Evolutionary conservation across 371 early-diverging fungal species (phyloP).

Genomic region (Mortierella sp.): DNA sequence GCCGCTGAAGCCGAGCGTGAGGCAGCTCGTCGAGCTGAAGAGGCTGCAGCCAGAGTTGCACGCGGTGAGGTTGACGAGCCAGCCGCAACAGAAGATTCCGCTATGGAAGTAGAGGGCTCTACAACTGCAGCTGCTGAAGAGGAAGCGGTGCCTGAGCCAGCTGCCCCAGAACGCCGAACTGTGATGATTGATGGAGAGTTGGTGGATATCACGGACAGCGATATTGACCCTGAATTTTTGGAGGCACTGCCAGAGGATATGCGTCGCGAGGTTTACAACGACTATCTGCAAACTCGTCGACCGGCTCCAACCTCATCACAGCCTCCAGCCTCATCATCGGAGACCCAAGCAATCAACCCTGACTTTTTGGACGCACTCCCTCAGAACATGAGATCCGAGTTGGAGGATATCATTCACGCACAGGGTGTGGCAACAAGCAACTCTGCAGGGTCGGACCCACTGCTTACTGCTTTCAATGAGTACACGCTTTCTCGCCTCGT

Average conservation of each 20-base stretch:
- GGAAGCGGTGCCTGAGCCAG: constrained; percentile 58
- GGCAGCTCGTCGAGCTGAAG: constrained; percentile 28
- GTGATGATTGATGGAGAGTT: constrained; percentile 78
- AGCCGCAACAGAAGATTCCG: constrained; percentile 48
- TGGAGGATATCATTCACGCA: constrained; percentile 71
- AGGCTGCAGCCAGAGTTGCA: constrained; percentile 41
- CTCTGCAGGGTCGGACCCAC: constrained; percentile 11
- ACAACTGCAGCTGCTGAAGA: constrained; percentile 23
- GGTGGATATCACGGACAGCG: constrained; percentile 94
- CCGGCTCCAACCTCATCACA: constrained; percentile 38
- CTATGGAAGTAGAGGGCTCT: constrained; percentile 60
- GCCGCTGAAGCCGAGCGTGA: constrained; percentile 41
- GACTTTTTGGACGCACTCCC: constrained; percentile 89
- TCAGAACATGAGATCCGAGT: constrained; percentile 83
- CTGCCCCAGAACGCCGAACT: constrained; percentile 37
- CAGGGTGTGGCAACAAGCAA: constrained; percentile 57
- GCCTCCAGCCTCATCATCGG: constrained; percentile 8
- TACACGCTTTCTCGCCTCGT: constrained; percentile 28
- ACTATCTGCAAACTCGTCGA: constrained; percentile 74
- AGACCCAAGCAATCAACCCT: constrained; percentile 63
- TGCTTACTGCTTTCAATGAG: constrained; percentile 21
- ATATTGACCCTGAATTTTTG: constrained; percentile 95
- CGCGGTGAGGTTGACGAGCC: constrained; percentile 55
- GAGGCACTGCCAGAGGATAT: constrained; percentile 97
- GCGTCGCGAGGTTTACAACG: constrained; percentile 91